Base-by-base conservation (phyloP, 1,284 basidiomycete genomes). In the Pseudozyma tsukubaensis region DNA sequence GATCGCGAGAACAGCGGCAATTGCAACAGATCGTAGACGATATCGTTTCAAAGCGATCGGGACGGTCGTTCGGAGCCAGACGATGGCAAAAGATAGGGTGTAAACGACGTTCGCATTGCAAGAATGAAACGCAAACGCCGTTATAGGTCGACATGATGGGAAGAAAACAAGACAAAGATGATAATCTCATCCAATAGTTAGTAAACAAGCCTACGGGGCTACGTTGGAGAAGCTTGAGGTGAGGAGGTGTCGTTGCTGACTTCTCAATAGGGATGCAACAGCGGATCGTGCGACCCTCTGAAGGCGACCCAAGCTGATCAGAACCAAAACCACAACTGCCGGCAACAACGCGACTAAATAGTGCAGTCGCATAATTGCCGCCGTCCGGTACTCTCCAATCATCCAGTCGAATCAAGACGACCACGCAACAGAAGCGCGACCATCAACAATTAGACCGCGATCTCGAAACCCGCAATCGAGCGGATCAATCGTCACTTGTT, bases 51-150 rank as follows among this genome's bases (percentile, higher is more conserved):
- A 55, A 59, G 69, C 63, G 57, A 52, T 62, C 59, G 62, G 43
- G 14, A 39, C 13, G 24, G 24, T 6, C 12, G 16, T 36, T 54
- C 68, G 61, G 48, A 24, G 54, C 58, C 68, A 60, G 24, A 37
- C 39, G 21, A 16, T 39, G 53, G 67, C 48, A 40, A 32, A 54
- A 18, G 12, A 54, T 35, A 24, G 50, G 48, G 44, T 54, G 42
- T 19, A 19, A 78, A 78, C 76, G 72, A 78, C 73, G 73, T 74
- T 77, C 61, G 74, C 73, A 78, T 78, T 74, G 74, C 74, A 77
- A 48, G 66, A 59, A 74, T 74, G 72, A 59, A 74, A 74, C 65
- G 71, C 71, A 73, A 73, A 68, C 66, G 66, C 45, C 72, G 72
- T 69, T 57, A 44, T 37, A 68, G 24, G 19, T 69, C 44, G 47